phyloP scores from a whole-genome alignment of 2,329 filamentous ascomycete species.

The Westerdykella ornata region DNA sequence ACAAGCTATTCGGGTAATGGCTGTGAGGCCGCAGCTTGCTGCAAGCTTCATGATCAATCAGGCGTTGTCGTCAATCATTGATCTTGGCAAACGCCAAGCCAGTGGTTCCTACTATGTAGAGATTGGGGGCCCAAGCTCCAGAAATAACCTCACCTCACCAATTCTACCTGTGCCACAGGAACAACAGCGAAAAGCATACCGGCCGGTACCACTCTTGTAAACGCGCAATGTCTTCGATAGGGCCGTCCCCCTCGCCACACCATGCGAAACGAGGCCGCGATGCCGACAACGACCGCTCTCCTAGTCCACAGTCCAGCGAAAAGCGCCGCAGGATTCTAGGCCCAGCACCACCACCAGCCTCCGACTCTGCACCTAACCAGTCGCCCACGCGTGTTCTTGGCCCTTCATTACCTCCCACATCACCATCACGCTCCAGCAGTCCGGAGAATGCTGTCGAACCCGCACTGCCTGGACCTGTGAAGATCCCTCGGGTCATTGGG shows the following conservation, averaged over 20 bases:
- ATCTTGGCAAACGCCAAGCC: constrained; percentile 10
- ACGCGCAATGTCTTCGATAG: constrained; percentile 58
- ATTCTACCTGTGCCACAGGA: not conserved
- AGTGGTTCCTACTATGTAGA: too few species aligned
- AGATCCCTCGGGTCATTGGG: constrained; percentile 42
- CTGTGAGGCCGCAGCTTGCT: too few species aligned
- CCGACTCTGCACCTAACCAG: constrained; percentile 8
- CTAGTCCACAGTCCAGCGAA: constrained; percentile 38
- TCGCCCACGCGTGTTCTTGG: constrained; percentile 40
- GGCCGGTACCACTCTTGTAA: constrained; percentile 13
- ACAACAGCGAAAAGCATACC: constrained; percentile 1
- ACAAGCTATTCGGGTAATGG: too few species aligned
- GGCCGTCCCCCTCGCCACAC: constrained; percentile 63
- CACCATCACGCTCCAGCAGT: constrained; percentile 20
- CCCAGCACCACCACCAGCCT: constrained; percentile 48
- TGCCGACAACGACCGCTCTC: constrained; percentile 38
- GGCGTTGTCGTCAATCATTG: not conserved
- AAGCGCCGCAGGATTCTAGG: constrained; percentile 51
- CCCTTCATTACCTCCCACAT: constrained; percentile 47
- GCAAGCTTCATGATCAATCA: too few species aligned
- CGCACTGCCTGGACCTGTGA: constrained; percentile 41
- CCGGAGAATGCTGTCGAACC: constrained; percentile 24
- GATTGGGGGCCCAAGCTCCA: constrained; percentile 19
- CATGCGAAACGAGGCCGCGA: constrained; percentile 49
- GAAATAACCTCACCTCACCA: constrained; percentile 4